phyloP scores from a whole-genome alignment of 2,329 filamentous ascomycete genomes.

The Dactylellina parvicollis region DNA sequence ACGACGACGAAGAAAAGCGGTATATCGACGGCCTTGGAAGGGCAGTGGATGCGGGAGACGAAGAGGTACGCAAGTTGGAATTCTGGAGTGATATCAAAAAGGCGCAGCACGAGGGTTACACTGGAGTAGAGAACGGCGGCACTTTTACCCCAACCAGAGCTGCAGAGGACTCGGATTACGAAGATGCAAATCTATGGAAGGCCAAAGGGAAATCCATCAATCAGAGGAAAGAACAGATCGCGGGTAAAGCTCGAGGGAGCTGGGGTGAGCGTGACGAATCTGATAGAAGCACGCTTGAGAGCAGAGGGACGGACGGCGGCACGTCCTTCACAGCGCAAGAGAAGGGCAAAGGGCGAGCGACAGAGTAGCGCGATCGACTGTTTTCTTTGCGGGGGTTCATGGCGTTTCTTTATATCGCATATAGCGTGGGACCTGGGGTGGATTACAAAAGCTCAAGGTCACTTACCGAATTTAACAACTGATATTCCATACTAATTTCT shows the following conservation, averaged over 20 bases:
- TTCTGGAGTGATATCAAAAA: constrained; percentile 87
- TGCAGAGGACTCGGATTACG: constrained; percentile 33
- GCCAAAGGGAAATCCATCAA: constrained; percentile 39
- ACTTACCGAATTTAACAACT: not conserved
- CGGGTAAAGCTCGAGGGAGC: constrained; percentile 34
- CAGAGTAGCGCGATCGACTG: constrained; percentile 13
- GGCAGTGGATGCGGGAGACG: constrained; percentile 79
- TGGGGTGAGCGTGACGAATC: constrained; percentile 43
- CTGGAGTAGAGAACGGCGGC: constrained; percentile 29
- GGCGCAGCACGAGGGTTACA: constrained; percentile 58
- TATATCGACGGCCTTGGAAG: constrained; percentile 75
- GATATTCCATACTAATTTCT: constrained; percentile 38
- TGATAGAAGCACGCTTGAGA: constrained; percentile 39
- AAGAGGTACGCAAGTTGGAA: constrained; percentile 81
- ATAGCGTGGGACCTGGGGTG: constrained; percentile 8
- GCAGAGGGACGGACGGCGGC: constrained; percentile 24
- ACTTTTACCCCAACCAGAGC: not conserved
- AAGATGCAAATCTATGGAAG: constrained; percentile 44
- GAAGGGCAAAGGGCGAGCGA: constrained; percentile 44
- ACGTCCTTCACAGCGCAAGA: constrained; percentile 12
- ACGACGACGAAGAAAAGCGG: constrained; percentile 61
- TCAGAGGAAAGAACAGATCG: constrained; percentile 40
- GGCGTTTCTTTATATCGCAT: constrained; percentile 14
- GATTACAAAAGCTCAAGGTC: constrained; percentile 32
- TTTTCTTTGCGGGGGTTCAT: constrained; percentile 9